Evolutionary conservation across 768 basidiomycete genomes (phyloP).

Genomic region (Myochromella boudieri): DNA sequence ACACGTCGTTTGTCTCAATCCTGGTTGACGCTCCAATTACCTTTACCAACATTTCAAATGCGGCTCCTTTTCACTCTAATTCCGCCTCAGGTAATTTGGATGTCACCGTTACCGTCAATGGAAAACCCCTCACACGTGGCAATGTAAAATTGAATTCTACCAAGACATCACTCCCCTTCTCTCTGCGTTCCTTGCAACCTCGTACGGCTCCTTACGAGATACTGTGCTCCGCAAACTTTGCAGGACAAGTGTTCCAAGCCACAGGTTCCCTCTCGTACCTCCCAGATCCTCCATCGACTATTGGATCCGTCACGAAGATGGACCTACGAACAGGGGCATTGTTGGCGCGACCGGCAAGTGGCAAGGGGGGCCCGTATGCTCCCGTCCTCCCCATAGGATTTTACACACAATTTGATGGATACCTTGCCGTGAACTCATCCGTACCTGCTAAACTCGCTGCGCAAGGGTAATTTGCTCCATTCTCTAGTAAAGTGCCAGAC

Average conservation of each 20-base stretch:
- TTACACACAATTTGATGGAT: slow-evolving; percentile 61
- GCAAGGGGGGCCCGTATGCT: slow-evolving; percentile 47
- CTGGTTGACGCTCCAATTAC: slow-evolving; percentile 55
- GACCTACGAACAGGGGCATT: slow-evolving; percentile 59
- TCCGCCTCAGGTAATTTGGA: slow-evolving; percentile 27
- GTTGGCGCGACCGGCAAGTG: slow-evolving; percentile 49
- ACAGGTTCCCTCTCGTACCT: slow-evolving; percentile 47
- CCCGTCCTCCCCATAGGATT: slow-evolving; percentile 75
- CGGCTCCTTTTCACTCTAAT: slow-evolving; percentile 37
- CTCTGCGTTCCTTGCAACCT: slow-evolving; percentile 44
- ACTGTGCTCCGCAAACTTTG: slow-evolving; percentile 37
- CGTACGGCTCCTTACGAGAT: slow-evolving; percentile 36
- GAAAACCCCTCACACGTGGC: slow-evolving; percentile 41
- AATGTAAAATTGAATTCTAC: slow-evolving; percentile 51
- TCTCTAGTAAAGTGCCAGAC: not conserved
- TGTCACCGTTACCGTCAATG: slow-evolving; percentile 47
- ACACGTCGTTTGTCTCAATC: slow-evolving; percentile 39
- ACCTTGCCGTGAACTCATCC: slow-evolving; percentile 51
- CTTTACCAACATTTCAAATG: slow-evolving; percentile 45
- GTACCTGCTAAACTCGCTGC: slow-evolving; percentile 55
- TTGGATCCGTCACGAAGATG: slow-evolving; percentile 63
- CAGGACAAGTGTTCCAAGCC: slow-evolving; percentile 42
- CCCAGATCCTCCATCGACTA: slow-evolving; percentile 43
- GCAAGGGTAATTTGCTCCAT: slow-evolving; percentile 41
- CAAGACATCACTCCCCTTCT: slow-evolving; percentile 48